Evolutionary conservation across 768 basidiomycete species (phyloP).

Genomic region (Serendipita vermifera): DNA sequence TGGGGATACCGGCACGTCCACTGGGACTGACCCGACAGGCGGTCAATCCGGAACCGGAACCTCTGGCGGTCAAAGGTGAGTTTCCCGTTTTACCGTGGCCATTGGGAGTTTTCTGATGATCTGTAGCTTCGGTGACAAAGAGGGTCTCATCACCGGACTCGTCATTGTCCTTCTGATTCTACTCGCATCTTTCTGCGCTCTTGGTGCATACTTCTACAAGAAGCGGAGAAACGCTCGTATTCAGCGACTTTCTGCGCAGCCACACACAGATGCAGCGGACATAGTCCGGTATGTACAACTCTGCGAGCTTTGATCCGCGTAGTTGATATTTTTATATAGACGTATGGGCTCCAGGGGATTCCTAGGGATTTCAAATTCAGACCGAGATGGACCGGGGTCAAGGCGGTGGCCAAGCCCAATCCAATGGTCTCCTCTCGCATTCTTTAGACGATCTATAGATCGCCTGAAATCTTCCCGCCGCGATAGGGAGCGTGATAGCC

Average conservation of each 20-base stretch:
- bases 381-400: no score
- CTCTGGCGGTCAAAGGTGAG: background rate
- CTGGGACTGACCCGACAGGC: background rate
- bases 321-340: background rate
- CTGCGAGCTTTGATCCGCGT: background rate
- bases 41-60: background rate
- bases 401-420: no score
- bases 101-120: background rate
- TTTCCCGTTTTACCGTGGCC: background rate
- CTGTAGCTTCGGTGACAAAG: background rate
- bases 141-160: conserved; percentile 2
- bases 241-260: background rate
- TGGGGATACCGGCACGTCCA: background rate
- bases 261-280: background rate
- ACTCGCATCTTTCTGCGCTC: background rate
- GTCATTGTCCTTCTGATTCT: conserved; percentile 4
- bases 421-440: no score
- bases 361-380: background rate
- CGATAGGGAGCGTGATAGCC: background rate
- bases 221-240: conserved; percentile 2
- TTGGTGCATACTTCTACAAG: background rate
- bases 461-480: no score
- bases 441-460: no score
- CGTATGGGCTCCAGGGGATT: background rate
- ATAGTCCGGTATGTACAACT: background rate